Percentiles rank a stretch among this genome's conserved stretches.
phyloP scores from a whole-genome alignment of 805 yeast genomes.

The Cyberlindnera americana region DNA sequence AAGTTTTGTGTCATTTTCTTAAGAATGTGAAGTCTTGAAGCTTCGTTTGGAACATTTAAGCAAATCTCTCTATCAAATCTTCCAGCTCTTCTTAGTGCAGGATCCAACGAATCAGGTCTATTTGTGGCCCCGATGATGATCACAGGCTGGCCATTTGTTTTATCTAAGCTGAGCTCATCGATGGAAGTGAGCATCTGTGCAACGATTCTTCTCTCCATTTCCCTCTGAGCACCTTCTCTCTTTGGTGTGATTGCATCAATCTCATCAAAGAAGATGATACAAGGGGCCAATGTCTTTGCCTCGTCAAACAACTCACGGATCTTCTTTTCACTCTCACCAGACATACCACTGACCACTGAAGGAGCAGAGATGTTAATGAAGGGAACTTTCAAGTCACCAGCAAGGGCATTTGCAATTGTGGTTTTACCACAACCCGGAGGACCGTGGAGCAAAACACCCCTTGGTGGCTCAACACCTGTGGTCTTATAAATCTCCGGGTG shows the following conservation, averaged over 20 bases:
- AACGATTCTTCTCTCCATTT: constrained; percentile 95
- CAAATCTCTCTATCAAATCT: constrained; percentile 94
- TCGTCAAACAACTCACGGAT: constrained; percentile 90
- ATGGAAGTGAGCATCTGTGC: constrained; percentile 92
- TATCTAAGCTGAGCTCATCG: constrained; percentile 86
- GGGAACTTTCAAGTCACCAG: constrained; percentile 92
- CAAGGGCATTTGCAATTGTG: constrained; percentile 91
- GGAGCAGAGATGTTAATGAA: constrained; percentile 92
- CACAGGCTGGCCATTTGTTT: constrained; percentile 90
- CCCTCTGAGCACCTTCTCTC: constrained; percentile 96
- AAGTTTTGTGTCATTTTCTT: constrained; percentile 66
- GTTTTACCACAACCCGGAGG: constrained; percentile 99
- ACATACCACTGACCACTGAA: constrained; percentile 95
- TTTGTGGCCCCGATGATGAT: constrained; percentile 95
- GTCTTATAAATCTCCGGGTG: constrained; percentile 89
- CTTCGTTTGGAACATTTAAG: constrained; percentile 90
- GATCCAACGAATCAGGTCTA: constrained; percentile 91
- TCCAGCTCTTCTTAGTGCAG: constrained; percentile 95
- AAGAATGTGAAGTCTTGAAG: constrained; percentile 71
- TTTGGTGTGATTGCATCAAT: constrained; percentile 98
- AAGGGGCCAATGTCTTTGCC: constrained; percentile 86
- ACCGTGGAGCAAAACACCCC: constrained; percentile 92
- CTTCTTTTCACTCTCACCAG: constrained; percentile 97
- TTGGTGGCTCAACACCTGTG: constrained; percentile 92
- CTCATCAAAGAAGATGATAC: constrained; percentile 90